phyloP scores from a whole-genome alignment of 345 rosid genomes.

The Firmiana major region DNA sequence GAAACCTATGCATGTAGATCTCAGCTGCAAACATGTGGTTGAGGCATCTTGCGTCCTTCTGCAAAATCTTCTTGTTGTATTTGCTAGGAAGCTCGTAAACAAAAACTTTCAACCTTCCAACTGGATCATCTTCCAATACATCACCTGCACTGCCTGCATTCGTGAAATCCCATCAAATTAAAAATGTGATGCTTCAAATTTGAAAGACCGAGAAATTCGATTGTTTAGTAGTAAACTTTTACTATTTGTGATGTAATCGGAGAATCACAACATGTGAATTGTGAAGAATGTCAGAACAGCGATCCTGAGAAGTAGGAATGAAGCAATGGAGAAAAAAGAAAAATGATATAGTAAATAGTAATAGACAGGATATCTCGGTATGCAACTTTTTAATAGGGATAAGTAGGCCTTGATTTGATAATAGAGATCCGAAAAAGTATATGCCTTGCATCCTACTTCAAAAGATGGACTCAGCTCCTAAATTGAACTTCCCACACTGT shows the following conservation, averaged over 20 bases:
- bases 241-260: neutral
- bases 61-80: conserved; percentile 92
- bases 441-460: neutral
- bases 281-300: neutral
- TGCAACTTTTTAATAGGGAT: neutral
- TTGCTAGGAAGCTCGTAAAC: conserved; percentile 96
- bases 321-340: neutral
- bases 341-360: neutral
- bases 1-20: conserved; percentile 94
- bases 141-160: conserved; percentile 95
- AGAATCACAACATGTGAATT: neutral
- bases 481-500: neutral
- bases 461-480: neutral
- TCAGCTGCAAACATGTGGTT: conserved; percentile 99
- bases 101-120: conserved; percentile 88
- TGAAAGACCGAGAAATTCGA: neutral
- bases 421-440: neutral
- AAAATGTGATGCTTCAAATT: conserved; percentile 7
- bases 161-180: conserved; percentile 5
- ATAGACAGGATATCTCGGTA: neutral
- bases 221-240: neutral
- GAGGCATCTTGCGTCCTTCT: conserved; percentile 88
- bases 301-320: neutral
- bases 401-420: neutral
- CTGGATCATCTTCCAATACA: conserved; percentile 96